phyloP scores from a whole-genome alignment of 352 stramenopile genomes.

The Phytopythium helicoides region DNA sequence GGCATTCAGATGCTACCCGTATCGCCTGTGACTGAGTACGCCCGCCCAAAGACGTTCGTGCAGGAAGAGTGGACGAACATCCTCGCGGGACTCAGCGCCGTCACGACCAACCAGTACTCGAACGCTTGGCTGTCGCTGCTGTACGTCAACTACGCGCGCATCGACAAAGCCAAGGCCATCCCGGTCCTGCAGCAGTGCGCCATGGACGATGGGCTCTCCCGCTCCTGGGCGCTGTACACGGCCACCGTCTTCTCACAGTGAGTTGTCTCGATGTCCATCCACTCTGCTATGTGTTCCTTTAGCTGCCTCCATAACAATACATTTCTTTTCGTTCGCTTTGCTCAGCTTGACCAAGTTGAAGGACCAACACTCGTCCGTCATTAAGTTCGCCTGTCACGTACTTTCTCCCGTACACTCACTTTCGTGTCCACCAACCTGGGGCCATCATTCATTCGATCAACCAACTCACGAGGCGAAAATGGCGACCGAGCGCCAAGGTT shows the following conservation, averaged over 20 bases:
- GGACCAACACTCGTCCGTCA: no score
- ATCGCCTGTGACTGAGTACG: conserved; percentile 58
- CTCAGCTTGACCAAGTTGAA: no score
- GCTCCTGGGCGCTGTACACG: conserved; percentile 82
- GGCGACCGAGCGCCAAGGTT: conserved; percentile 5
- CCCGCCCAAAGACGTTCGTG: conserved; percentile 50
- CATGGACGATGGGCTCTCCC: conserved; percentile 75
- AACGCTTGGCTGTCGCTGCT: conserved; percentile 75
- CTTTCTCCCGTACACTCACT: no score
- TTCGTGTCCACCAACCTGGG: no score
- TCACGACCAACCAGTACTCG: conserved; percentile 1
- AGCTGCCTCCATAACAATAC: no score
- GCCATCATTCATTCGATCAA: no score
- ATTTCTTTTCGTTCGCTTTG: no score
- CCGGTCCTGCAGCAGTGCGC: conserved; percentile 49
- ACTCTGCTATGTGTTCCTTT: no score
- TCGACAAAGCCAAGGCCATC: conserved; percentile 46
- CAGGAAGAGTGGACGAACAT: conserved; percentile 52
- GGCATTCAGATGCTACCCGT: conserved; percentile 79
- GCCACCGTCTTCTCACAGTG: conserved; percentile 27
- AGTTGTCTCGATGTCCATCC: no score
- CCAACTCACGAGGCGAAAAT: no score
- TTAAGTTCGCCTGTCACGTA: no score
- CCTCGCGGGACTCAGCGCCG: neutral
- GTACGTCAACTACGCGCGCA: conserved; percentile 66